Base-by-base conservation (phyloP, 2,329 filamentous ascomycete genomes). In the Aspergillus phoenicis region DNA sequence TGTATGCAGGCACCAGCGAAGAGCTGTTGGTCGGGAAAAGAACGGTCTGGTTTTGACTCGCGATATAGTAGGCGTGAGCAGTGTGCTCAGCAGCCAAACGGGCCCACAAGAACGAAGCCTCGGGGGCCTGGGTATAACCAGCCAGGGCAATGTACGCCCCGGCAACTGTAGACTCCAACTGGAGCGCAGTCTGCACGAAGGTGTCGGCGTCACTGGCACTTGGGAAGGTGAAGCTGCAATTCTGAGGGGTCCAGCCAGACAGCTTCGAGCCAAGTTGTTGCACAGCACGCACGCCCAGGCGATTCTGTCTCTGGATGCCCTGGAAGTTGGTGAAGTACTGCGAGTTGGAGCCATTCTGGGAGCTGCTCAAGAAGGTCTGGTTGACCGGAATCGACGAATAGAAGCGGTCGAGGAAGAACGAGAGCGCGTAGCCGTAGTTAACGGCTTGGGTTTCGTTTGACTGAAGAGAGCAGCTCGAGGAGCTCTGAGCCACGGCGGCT, bases 71-170 rank as follows among this genome's bases (percentile, higher is more conserved):
- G 11, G 68, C 61, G 22, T 69, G 67, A 4, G 63, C 63, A 30
- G 58, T 63, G 59, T 73, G 71, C 62, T 70, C 60, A 38, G 70
- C 68, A 11, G 70, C 71, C 48, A 73, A 59, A 36, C 71, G 68
- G 11, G 71, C 65, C 41, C 72, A 38, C 10, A 73, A 62, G 66
- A 73, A 73, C 5, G 71, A 62, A 17, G 73, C 68, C 64, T 73
- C 68, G 15, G 71, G 71, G 1, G 71, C 63, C 38, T 71, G 62
- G 28, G 71, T 70, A 58, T 68, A 73, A 11, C 66, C 71, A 8
- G 70, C 63, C 5, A 68, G 66, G 13, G 69, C 71, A 52, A 73
- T 68, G 48, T 70, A 66, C 28, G 69, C 71, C 22, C 68, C 69
- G 20, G 61, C 51, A 33, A 67, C 62, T 20, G 57, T 66, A 8